Evolutionary conservation across 768 basidiomycete genomes (phyloP).

Genomic region (Mycena filopes): DNA sequence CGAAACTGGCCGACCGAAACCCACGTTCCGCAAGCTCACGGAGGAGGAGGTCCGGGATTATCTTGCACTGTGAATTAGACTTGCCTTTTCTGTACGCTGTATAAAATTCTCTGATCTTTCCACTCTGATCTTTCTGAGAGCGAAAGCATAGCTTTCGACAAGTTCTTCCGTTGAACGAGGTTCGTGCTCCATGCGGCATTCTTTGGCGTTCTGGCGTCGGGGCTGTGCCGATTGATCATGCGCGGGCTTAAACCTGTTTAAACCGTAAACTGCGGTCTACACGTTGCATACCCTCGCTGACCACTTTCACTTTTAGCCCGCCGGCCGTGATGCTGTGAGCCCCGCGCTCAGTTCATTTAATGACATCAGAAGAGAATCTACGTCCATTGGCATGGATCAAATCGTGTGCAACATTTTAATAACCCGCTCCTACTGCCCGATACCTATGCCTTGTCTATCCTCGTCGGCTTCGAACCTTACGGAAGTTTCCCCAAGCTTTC

Average conservation of each 20-base stretch:
- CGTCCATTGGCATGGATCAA: conserved; percentile 24
- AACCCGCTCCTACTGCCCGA: background rate
- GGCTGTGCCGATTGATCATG: conserved; percentile 27
- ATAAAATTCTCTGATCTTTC: conserved; percentile 34
- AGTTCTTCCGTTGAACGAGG: conserved; percentile 4
- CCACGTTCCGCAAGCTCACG: conserved; percentile 93
- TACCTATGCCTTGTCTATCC: conserved; percentile 8
- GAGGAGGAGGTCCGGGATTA: conserved; percentile 99
- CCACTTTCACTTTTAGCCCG: conserved; percentile 2
- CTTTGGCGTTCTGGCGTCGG: conserved; percentile 13
- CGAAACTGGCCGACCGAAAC: conserved; percentile 75
- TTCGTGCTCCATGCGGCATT: conserved; percentile 19
- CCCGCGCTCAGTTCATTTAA: background rate
- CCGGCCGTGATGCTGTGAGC: conserved; percentile 33
- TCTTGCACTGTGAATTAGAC: conserved; percentile 72
- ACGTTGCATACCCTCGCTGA: conserved; percentile 21
- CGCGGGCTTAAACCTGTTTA: background rate
- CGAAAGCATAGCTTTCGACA: conserved; percentile 30
- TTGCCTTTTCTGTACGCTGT: conserved; percentile 37
- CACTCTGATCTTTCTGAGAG: conserved; percentile 21
- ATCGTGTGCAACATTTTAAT: conserved; percentile 22
- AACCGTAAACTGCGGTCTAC: conserved; percentile 1
- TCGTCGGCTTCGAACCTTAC: background rate
- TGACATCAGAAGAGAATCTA: conserved; percentile 29
- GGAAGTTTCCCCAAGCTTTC: background rate